A percentile compares a stretch with the other conserved stretches of the same genome.
These are phyloP conservation scores for Pseudogymnoascus sp. DNA, from an alignment of 2,329 filamentous ascomycete species.

Conservation along the genomic window DNA sequence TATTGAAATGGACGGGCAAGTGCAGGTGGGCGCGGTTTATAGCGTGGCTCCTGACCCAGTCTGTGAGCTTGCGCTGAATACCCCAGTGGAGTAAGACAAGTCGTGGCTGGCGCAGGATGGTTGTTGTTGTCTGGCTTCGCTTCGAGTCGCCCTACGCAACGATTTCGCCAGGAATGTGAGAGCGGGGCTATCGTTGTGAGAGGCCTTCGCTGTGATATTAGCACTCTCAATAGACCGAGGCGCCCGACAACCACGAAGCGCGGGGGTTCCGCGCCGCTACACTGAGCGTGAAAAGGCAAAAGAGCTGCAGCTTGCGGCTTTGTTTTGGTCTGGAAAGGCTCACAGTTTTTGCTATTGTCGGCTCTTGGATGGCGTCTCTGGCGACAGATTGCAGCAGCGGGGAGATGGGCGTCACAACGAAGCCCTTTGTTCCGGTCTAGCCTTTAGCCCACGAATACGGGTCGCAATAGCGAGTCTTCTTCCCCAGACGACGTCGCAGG, in stretches of 20 bases:
- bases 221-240: neutral
- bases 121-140: conserved; percentile 5
- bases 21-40: neutral
- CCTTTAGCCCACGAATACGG: neutral
- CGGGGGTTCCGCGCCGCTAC: neutral
- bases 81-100: neutral
- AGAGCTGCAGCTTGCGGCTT: neutral
- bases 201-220: conserved; percentile 1
- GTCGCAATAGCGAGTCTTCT: neutral
- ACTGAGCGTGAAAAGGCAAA: neutral
- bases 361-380: neutral
- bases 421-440: neutral
- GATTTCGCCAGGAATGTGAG: conserved; percentile 1
- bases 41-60: neutral
- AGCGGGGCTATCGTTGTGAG: conserved; percentile 3
- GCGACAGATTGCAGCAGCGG: neutral
- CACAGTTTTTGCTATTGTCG: neutral
- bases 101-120: neutral
- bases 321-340: neutral
- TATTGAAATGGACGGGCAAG: neutral
- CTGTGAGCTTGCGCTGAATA: neutral
- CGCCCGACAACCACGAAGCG: neutral
- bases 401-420: neutral
- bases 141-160: neutral
- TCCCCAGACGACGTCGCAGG: neutral